Conservation (phyloP, 352 stramenopile species). For the Albugo laibachii region DNA sequence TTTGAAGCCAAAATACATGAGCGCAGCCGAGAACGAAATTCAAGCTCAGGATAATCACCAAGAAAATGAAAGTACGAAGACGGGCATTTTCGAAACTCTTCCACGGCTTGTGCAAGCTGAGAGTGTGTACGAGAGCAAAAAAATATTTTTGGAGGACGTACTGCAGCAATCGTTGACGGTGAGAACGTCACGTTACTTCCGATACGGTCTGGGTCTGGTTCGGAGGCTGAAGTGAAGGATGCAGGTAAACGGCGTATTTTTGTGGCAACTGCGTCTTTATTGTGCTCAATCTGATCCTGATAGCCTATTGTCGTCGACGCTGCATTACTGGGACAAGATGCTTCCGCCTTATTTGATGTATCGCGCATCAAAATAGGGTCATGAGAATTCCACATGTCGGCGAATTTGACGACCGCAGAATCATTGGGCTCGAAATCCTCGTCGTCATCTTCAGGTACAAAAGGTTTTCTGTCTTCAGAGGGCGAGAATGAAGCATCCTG, state of each 20-base stretch:
- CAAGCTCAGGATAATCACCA: too few species aligned
- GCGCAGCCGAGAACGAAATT: constrained; percentile 16
- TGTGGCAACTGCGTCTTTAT: background rate
- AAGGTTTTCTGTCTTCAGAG: too few species aligned
- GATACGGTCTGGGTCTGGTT: too few species aligned
- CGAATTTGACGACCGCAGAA: constrained; percentile 21
- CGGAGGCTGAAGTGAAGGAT: background rate
- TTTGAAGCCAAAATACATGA: constrained; percentile 71
- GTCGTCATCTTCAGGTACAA: constrained; percentile 7
- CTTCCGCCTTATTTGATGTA: too few species aligned
- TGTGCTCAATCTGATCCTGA: background rate
- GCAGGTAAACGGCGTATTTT: background rate
- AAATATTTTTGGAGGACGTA: constrained; percentile 40
- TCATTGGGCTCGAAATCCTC: constrained; percentile 22
- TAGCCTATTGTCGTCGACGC: background rate
- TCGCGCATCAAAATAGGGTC: background rate
- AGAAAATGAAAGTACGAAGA: constrained; percentile 21
- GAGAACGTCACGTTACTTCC: too few species aligned
- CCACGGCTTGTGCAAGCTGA: constrained; percentile 59
- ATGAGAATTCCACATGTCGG: constrained; percentile 8
- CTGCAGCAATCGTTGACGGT: background rate
- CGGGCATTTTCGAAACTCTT: constrained; percentile 62
- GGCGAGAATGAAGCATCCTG: too few species aligned
- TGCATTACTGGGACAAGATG: too few species aligned
- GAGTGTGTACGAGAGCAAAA: constrained; percentile 81